phyloP scores from a whole-genome alignment of 768 basidiomycete species.

The Ramaria sp. region DNA sequence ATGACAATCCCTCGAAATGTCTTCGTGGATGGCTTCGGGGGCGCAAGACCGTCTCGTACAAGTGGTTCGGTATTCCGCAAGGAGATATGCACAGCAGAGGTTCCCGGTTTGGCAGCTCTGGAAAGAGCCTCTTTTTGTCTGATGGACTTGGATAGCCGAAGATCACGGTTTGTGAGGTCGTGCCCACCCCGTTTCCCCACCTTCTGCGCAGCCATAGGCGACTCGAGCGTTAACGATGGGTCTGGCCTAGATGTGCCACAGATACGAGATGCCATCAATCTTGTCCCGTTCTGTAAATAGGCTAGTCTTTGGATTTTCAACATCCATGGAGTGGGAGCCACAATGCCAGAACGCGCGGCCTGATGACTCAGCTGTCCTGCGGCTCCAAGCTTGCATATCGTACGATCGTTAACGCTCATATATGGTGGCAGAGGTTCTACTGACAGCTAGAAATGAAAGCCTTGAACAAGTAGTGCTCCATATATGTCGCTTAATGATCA shows the following conservation, averaged over 20 bases:
- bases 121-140: constrained; percentile 31
- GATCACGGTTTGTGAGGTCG: constrained; percentile 48
- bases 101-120: neutral
- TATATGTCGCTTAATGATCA: no score
- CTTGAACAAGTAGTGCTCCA: no score
- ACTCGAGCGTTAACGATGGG: neutral
- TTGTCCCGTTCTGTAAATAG: neutral
- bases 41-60: neutral
- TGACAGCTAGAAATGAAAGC: no score
- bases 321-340: neutral
- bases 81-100: neutral
- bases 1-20: constrained; percentile 44
- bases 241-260: neutral
- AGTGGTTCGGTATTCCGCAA: neutral
- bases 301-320: neutral
- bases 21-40: neutral
- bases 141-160: constrained; percentile 42
- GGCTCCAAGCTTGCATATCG: no score
- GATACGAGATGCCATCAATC: neutral
- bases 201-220: neutral
- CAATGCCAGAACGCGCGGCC: no score
- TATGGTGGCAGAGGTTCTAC: no score
- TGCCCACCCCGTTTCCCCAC: constrained; percentile 34
- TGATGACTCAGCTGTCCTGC: neutral
- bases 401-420: no score